Percentiles rank a stretch among this genome's conserved stretches.
These are phyloP conservation scores for Crithidia thermophila DNA, from an alignment of 208 protist genomes.

Conservation along the genomic window DNA sequence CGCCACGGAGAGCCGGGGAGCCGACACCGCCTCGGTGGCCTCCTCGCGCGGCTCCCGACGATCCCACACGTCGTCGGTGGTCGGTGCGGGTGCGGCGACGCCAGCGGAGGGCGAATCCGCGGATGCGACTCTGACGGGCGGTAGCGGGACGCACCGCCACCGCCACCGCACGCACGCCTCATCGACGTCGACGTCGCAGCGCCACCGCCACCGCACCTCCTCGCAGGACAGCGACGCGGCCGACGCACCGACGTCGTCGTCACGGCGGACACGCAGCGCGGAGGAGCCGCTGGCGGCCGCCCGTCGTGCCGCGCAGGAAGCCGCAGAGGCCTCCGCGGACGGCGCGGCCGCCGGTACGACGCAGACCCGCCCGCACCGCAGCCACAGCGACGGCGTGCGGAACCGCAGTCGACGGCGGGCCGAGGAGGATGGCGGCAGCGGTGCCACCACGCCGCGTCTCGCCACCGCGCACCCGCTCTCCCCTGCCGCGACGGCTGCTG, in stretches of 20 bases:
- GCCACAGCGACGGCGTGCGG: slow-evolving; percentile 24
- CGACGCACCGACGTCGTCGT: neutral
- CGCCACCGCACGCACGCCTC: slow-evolving; percentile 18
- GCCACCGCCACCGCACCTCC: slow-evolving; percentile 15
- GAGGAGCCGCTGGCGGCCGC: slow-evolving; percentile 26
- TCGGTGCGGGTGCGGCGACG: neutral
- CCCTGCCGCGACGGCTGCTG: neutral
- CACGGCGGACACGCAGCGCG: slow-evolving; percentile 29
- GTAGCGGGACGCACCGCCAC: slow-evolving; percentile 6
- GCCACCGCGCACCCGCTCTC: slow-evolving; percentile 23
- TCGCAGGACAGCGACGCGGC: slow-evolving; percentile 11
- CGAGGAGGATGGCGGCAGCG: slow-evolving; percentile 1
- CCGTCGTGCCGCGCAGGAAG: slow-evolving; percentile 2
- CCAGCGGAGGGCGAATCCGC: no score
- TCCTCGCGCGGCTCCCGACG: slow-evolving; percentile 26
- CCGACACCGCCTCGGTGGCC: slow-evolving; percentile 24
- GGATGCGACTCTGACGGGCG: neutral
- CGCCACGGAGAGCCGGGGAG: neutral
- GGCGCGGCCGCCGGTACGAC: neutral
- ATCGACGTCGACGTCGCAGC: neutral
- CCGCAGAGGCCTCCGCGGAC: neutral
- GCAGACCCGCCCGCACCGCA: slow-evolving; percentile 16
- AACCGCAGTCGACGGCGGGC: slow-evolving; percentile 1
- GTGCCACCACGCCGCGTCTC: slow-evolving; percentile 1
- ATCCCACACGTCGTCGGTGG: slow-evolving; percentile 2